phyloP scores from a whole-genome alignment of 2,329 filamentous ascomycete genomes.

The Rhynchosporium secalis region DNA sequence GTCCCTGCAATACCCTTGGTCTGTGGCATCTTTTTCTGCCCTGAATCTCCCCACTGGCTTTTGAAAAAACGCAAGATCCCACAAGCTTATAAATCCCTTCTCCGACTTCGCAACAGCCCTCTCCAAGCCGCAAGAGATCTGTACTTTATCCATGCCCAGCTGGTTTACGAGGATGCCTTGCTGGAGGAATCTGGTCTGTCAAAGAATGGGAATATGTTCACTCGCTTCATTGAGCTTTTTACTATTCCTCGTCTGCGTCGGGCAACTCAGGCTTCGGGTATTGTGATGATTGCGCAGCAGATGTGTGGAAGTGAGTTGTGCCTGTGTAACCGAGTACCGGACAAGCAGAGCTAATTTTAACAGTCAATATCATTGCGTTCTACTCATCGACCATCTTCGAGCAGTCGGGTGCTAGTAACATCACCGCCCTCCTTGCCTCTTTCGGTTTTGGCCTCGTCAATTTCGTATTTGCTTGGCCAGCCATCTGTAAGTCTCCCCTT shows the following conservation, averaged over 20 bases:
- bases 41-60: conserved; percentile 65
- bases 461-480: conserved; percentile 60
- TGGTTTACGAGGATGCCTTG: conserved; percentile 52
- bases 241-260: conserved; percentile 68
- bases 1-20: conserved; percentile 64
- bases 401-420: conserved; percentile 52
- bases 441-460: conserved; percentile 67
- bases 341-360: conserved; percentile 7
- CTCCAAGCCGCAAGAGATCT: conserved; percentile 63
- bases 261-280: conserved; percentile 74
- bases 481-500: conserved; percentile 41
- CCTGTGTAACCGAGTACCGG: too few relatives aligned
- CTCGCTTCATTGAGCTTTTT: conserved; percentile 65
- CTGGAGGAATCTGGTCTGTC: conserved; percentile 43
- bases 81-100: conserved; percentile 57
- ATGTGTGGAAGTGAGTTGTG: conserved; percentile 29
- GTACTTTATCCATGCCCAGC: conserved; percentile 58
- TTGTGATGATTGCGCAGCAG: conserved; percentile 58
- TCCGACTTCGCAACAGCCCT: conserved; percentile 56
- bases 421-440: conserved; percentile 57
- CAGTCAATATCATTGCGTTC: conserved; percentile 69
- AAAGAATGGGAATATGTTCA: conserved; percentile 47
- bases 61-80: conserved; percentile 45
- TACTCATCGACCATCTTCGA: conserved; percentile 66
- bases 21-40: conserved; percentile 58